A percentile compares a stretch with the other conserved stretches of the same genome.
Conservation (phyloP, 345 rosid species). For the Linum tenue region DNA sequence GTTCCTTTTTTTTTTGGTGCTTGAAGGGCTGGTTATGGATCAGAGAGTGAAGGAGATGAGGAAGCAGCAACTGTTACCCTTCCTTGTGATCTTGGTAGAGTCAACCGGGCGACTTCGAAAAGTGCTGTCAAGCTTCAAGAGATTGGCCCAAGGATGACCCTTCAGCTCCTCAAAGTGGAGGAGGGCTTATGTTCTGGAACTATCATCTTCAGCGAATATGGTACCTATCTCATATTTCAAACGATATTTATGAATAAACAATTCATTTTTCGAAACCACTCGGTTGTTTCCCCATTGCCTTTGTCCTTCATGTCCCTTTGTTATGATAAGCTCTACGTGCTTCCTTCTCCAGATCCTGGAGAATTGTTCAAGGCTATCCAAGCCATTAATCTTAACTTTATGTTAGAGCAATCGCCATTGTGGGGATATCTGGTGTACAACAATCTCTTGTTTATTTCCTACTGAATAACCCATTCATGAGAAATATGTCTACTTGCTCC, state of each 20-base stretch:
- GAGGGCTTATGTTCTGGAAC: constrained; percentile 84
- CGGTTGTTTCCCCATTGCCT: no score
- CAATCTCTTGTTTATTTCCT: no score
- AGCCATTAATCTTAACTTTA: no score
- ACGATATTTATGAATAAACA: not conserved
- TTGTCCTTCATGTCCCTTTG: not conserved
- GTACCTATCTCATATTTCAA: not conserved
- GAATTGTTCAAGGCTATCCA: no score
- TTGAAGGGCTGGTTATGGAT: constrained; percentile 79
- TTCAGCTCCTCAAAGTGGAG: constrained; percentile 59
- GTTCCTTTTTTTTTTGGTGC: constrained; percentile 5
- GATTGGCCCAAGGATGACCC: constrained; percentile 93
- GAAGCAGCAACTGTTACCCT: constrained; percentile 89
- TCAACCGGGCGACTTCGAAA: constrained; percentile 56
- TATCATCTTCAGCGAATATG: constrained; percentile 45
- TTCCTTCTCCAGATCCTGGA: no score
- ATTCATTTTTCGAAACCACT: no score
- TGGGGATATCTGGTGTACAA: no score
- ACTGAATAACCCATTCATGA: no score
- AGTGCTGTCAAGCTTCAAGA: constrained; percentile 89
- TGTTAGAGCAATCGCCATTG: no score
- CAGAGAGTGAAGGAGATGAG: constrained; percentile 94
- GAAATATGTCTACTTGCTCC: no score
- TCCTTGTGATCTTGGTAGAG: constrained; percentile 65
- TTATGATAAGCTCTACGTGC: no score